These are phyloP conservation scores for Volvariella volvacea DNA, from an alignment of 1,284 basidiomycete species.

Conservation along the genomic window DNA sequence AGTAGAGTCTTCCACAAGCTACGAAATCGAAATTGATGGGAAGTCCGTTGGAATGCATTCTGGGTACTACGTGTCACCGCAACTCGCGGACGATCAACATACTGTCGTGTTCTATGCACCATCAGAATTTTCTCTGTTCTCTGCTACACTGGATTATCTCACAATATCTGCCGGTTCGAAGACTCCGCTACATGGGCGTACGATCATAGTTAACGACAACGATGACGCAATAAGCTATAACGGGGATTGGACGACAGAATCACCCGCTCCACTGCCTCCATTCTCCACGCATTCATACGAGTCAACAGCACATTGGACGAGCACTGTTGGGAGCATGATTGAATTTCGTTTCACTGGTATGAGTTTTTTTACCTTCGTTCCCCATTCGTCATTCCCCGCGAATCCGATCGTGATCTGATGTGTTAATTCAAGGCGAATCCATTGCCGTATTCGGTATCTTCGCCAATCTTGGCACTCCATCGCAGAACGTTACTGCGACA, in stretches of 20 bases:
- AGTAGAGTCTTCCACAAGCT: constrained; percentile 18
- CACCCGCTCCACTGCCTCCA: constrained; percentile 14
- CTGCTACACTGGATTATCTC: constrained; percentile 30
- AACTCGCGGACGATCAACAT: constrained; percentile 27
- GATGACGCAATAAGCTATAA: constrained; percentile 21
- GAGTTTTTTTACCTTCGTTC: constrained; percentile 4
- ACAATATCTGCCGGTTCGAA: constrained; percentile 26
- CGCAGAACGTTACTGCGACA: constrained; percentile 22
- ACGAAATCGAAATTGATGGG: constrained; percentile 28
- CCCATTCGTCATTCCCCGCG: not conserved
- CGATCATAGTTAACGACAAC: constrained; percentile 29
- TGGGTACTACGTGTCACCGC: constrained; percentile 22
- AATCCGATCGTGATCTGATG: constrained; percentile 1
- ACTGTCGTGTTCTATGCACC: constrained; percentile 24
- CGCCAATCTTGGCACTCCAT: constrained; percentile 14
- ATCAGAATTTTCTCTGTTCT: constrained; percentile 11
- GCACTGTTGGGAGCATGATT: constrained; percentile 25
- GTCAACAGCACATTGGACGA: constrained; percentile 28
- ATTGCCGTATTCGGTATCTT: constrained; percentile 27
- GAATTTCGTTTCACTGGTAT: constrained; percentile 27
- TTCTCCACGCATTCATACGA: constrained; percentile 23
- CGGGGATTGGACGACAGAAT: constrained; percentile 24
- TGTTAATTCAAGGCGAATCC: constrained; percentile 22
- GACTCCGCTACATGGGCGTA: constrained; percentile 24
- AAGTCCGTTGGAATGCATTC: constrained; percentile 19